Base-by-base conservation (phyloP, 441 rosid genomes). In the Pelargonium exstipulatum region DNA sequence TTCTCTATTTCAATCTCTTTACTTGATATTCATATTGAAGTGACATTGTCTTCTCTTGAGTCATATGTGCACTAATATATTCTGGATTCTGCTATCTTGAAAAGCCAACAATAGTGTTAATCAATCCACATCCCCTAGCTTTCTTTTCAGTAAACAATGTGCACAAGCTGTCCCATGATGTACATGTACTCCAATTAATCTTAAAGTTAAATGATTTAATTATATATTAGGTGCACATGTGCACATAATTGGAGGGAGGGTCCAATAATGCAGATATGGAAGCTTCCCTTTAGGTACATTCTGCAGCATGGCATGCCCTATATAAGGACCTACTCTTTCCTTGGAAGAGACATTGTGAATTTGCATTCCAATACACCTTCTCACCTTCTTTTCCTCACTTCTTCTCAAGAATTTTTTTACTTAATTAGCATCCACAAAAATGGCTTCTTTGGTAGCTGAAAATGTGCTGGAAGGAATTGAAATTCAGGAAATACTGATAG, bases 381-480 rank as follows among this genome's bases (percentile, higher is more conserved):
- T 32, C 37, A 32, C 37, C 6, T 32, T 35, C 40, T 35, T 35
- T 35, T 57, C 29, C 18, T 18, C 62, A 57, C 29, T 26, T 18
- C 24, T 57, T 57, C 29, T 57, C 62, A 57, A 18, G 58, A 51
- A 35, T 35, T 35, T 0, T 35, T 35, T 35, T 5, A 5, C 8
- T 5, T n/a, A n/a, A n/a, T 48, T 51, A 51, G 58, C 58, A 6
- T 51, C 58, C 7, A 51, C 12, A 57, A 53, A 57, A 57, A 35
- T 57, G 62, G 62, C 62, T 57, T 57, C 29, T 57, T 57, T 57
- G 62, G 26, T 57, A 20, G 32, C 12, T 57, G 62, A 57, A 57
- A 57, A 57, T 10, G 24, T 57, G 32, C 24, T 48, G 6, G 62
- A 57, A 9, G 62, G 62, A 57, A 18, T 57, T 57, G 62, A 8